These are phyloP conservation scores for Leccinum disarticulatum DNA, from an alignment of 768 basidiomycete species.

Conservation along the genomic window DNA sequence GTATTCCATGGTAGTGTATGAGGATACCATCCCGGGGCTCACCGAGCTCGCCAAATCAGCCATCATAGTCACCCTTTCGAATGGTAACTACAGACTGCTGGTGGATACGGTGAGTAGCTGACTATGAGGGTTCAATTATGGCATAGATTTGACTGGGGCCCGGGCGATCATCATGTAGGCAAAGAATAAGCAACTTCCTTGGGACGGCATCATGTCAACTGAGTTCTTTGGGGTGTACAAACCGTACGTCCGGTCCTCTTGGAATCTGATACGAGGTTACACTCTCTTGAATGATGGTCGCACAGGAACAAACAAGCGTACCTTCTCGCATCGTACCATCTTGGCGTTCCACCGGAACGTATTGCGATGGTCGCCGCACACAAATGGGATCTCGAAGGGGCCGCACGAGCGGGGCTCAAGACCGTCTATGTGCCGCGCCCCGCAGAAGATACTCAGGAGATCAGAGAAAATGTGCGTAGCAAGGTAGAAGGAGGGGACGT, in stretches of 20 bases:
- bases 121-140: background rate
- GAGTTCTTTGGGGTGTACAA: constrained; percentile 65
- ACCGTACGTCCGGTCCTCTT: constrained; percentile 44
- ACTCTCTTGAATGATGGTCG: background rate
- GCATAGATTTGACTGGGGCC: background rate
- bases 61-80: constrained; percentile 57
- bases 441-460: constrained; percentile 40
- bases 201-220: constrained; percentile 62
- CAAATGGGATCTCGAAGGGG: constrained; percentile 53
- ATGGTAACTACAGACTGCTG: constrained; percentile 61
- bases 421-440: constrained; percentile 58
- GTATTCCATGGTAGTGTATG: constrained; percentile 61
- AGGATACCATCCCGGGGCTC: constrained; percentile 51
- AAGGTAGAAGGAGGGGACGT: constrained; percentile 59
- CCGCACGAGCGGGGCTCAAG: constrained; percentile 51
- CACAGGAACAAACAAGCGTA: constrained; percentile 48
- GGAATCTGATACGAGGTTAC: background rate
- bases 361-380: constrained; percentile 70
- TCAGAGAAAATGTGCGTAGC: constrained; percentile 34
- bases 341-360: constrained; percentile 43
- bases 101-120: constrained; percentile 51
- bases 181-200: constrained; percentile 58
- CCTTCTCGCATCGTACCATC: constrained; percentile 46
- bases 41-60: constrained; percentile 48
- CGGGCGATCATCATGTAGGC: constrained; percentile 39